Evolutionary conservation across 2,329 filamentous ascomycete species (phyloP).

Genomic region (Neopestalotiopsis clavispora): DNA sequence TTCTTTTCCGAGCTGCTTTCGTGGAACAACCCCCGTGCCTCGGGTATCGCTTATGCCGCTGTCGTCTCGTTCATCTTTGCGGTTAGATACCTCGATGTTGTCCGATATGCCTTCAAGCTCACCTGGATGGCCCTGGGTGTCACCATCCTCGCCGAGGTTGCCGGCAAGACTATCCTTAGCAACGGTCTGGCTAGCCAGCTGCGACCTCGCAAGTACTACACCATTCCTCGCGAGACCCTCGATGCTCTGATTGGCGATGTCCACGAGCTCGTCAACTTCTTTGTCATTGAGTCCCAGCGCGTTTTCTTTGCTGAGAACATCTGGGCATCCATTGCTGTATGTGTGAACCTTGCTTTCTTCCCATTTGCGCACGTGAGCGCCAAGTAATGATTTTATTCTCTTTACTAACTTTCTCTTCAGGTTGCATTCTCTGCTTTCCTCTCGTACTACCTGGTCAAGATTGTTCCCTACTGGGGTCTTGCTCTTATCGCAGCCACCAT

Average conservation of each 20-base stretch:
- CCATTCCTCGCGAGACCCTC: slow-evolving; percentile 65
- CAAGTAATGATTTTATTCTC: background rate
- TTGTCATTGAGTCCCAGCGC: slow-evolving; percentile 72
- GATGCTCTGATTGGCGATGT: slow-evolving; percentile 66
- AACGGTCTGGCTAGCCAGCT: slow-evolving; percentile 68
- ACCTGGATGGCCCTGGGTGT: slow-evolving; percentile 66
- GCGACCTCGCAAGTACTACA: slow-evolving; percentile 71
- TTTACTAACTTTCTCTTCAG: slow-evolving; percentile 39
- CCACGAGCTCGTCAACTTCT: slow-evolving; percentile 74
- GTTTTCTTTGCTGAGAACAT: slow-evolving; percentile 73
- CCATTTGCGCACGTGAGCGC: slow-evolving; percentile 19
- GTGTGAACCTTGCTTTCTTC: slow-evolving; percentile 40
- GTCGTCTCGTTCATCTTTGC: slow-evolving; percentile 65
- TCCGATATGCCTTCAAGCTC: slow-evolving; percentile 69
- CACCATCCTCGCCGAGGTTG: slow-evolving; percentile 64
- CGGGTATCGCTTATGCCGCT: slow-evolving; percentile 66
- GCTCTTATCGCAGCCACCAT: slow-evolving; percentile 63
- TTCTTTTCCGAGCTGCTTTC: slow-evolving; percentile 73
- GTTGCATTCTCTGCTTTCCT: slow-evolving; percentile 65
- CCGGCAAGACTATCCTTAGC: slow-evolving; percentile 65
- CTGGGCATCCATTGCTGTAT: slow-evolving; percentile 61
- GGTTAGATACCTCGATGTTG: slow-evolving; percentile 67
- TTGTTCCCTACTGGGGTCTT: slow-evolving; percentile 73
- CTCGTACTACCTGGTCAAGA: slow-evolving; percentile 71
- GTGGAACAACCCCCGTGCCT: slow-evolving; percentile 73